A percentile compares a stretch with the other conserved stretches of the same genome.
These are phyloP conservation scores for Blastocystis sp. DNA, from an alignment of 352 stramenopile species.

Conservation along the genomic window DNA sequence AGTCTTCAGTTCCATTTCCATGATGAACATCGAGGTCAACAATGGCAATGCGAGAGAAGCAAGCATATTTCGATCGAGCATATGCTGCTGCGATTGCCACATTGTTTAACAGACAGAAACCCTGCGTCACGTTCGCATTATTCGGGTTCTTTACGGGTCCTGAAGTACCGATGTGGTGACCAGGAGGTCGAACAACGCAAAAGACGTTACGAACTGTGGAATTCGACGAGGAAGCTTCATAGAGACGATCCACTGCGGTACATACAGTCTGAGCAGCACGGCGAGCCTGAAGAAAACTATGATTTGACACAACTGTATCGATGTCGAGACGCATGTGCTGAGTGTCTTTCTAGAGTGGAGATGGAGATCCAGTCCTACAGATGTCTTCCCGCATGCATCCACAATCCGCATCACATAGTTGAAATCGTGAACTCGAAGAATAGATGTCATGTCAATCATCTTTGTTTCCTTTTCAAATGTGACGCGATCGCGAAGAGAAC, in stretches of 20 bases:
- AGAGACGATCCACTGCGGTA: slow-evolving; percentile 73
- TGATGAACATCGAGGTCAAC: slow-evolving; percentile 81
- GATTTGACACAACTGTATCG: slow-evolving; percentile 73
- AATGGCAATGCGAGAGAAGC: slow-evolving; percentile 78
- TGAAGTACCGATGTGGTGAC: slow-evolving; percentile 71
- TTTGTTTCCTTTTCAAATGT: neutral
- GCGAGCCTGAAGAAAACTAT: slow-evolving; percentile 72
- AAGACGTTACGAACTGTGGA: slow-evolving; percentile 72
- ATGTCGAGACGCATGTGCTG: neutral
- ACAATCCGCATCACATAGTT: slow-evolving; percentile 58
- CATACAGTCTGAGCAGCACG: slow-evolving; percentile 75
- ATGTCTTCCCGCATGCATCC: neutral
- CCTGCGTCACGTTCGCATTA: slow-evolving; percentile 65
- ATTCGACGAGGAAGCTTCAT: slow-evolving; percentile 27
- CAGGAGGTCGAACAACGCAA: slow-evolving; percentile 76
- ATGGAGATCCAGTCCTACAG: neutral
- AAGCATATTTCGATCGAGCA: slow-evolving; percentile 69
- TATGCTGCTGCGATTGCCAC: slow-evolving; percentile 84
- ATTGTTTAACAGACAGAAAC: slow-evolving; percentile 93
- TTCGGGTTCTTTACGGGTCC: slow-evolving; percentile 54
- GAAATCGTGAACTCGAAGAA: slow-evolving; percentile 47
- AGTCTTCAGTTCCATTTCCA: slow-evolving; percentile 77
- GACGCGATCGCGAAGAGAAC: neutral
- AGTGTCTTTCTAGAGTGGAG: neutral
- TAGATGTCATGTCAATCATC: neutral